Base-by-base conservation (phyloP, 805 yeast species). In the Torulaspora quercuum region DNA sequence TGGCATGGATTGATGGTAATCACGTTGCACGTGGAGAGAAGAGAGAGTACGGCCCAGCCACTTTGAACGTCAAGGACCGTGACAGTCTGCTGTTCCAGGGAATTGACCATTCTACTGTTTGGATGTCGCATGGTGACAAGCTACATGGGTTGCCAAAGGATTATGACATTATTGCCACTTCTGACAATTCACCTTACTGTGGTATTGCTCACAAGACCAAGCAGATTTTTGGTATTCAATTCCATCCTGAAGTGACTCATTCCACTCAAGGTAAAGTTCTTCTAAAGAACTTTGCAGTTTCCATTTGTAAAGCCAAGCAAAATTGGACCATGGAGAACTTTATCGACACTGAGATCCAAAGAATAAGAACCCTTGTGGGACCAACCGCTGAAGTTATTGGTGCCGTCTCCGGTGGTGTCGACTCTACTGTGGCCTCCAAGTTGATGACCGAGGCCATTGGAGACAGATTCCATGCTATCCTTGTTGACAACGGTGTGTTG, bases 41-140 rank as follows among this genome's bases (percentile, higher is more conserved):
- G 75, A 81, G 97, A 68, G 98, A 92, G 70, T 92, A 90, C 61
- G 98, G 98, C 44, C 96, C 95, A 33, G 96, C 98, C 44, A 78
- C 84, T 41, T 73, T 92, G 62, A 73, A 78, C 50, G 94, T 87
- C 39, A 70, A 75, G 52, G 92, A 86, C 59, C 47, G 67, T 26
- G 39, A 65, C 13, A 78, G 86, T 63, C 78, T 84, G 13, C 71
- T 92, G 46, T 92, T 92, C 68, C 72, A 79, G 46, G 96, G 82
- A 44, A 86, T 92, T 53, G 94, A 88, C 65, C 82, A 92, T 70
- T 87, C 95, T 42, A 89, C 82, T 63, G 97, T 92, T 45, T 92
- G 98, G 98, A 92, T 92, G 98, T 89, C 97, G 32, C 98, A 92
- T 67, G 95, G 95, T 59, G 98, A 92, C 69, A 92, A 92, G 73